A percentile compares a stretch with the other conserved stretches of the same genome.
These are phyloP conservation scores for Aaosphaeria pasadenensis DNA, from an alignment of 2,329 filamentous ascomycete genomes.

Conservation along the genomic window DNA sequence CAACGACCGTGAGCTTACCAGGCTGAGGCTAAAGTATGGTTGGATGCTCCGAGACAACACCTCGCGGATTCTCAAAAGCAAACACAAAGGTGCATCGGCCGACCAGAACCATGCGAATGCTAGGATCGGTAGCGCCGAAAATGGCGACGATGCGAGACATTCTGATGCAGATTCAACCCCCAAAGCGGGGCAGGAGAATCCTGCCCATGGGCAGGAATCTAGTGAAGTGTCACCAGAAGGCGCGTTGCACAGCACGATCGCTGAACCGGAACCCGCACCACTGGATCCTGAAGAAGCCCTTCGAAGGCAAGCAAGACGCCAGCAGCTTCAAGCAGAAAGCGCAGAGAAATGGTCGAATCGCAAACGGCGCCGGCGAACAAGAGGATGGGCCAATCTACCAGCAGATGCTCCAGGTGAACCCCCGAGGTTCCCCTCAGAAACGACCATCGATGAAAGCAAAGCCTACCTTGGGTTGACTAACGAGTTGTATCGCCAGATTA, in stretches of 20 bases:
- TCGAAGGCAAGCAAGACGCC: slow-evolving; percentile 25
- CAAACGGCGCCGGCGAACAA: slow-evolving; percentile 66
- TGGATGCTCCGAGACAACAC: slow-evolving; percentile 58
- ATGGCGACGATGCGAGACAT: slow-evolving; percentile 8
- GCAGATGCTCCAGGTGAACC: slow-evolving; percentile 66
- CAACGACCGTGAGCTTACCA: slow-evolving; percentile 67
- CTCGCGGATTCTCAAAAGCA: slow-evolving; percentile 38
- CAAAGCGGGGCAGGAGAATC: slow-evolving; percentile 2
- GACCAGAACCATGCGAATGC: slow-evolving; percentile 23
- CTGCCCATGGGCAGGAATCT: background rate
- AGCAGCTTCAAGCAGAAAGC: slow-evolving; percentile 55
- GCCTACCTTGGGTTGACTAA: slow-evolving; percentile 64
- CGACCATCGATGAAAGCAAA: slow-evolving; percentile 76
- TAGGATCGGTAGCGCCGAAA: slow-evolving; percentile 19
- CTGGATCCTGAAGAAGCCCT: slow-evolving; percentile 21
- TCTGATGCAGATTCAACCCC: slow-evolving; percentile 1
- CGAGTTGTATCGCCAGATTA: slow-evolving; percentile 60
- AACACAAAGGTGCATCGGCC: slow-evolving; percentile 11
- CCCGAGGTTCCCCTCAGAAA: slow-evolving; percentile 77
- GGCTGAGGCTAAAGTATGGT: slow-evolving; percentile 66
- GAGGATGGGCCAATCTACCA: slow-evolving; percentile 65
- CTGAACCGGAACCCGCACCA: background rate
- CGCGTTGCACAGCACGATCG: background rate
- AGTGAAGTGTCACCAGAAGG: slow-evolving; percentile 2
- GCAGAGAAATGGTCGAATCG: slow-evolving; percentile 60